Base-by-base conservation (phyloP, 192 early-diverging fungal genomes). In the Umbelopsis vinacea region DNA sequence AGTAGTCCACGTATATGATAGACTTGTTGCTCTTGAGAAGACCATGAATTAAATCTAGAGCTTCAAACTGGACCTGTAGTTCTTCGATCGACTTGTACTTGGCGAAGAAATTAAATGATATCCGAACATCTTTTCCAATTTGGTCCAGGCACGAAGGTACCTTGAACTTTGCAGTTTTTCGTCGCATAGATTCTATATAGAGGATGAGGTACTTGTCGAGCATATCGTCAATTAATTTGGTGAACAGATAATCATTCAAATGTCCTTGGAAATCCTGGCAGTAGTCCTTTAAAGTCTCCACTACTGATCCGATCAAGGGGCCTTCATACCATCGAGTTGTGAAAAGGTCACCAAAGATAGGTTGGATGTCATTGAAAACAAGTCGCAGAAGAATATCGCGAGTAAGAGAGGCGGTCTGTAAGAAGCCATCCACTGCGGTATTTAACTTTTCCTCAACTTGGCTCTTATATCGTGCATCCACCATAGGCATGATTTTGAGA, bases 211-310 rank as follows among this genome's bases (percentile, higher is more conserved):
- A 91, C 2, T 93, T 83, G 46, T 97, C 95, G 76, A 97, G 76
- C 71, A 96, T 88, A 73, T 95, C 95, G 40, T 93, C 89, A 74
- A 92, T 88, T 66, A 97, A 83, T 69, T 93, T 95, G 70, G 84
- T 86, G 84, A 94, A 95, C 72, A 99, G 82, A 75, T 95, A 95
- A 68, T 94, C 91, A 75, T 96, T 88, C 84, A 99, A 82, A 73
- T 95, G 91, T 68, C 84, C 84, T 69, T 88, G 86, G 72, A 95
- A 97, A 74, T 99, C 96, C 37, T 88, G 83, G 72, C 87, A 91
- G 83, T 99, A 98, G 79, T 99, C 98, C 74, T 93, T 92, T n/a
- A 98, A 81, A 21, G 97, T 98, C 68, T 90, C 95, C 21, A 98
- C 89, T 24, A 99, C 89, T 3, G 92, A 82, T 53, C 88, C 85